Base-by-base conservation (phyloP, 306 rosid genomes). In the Vicia sativa region DNA sequence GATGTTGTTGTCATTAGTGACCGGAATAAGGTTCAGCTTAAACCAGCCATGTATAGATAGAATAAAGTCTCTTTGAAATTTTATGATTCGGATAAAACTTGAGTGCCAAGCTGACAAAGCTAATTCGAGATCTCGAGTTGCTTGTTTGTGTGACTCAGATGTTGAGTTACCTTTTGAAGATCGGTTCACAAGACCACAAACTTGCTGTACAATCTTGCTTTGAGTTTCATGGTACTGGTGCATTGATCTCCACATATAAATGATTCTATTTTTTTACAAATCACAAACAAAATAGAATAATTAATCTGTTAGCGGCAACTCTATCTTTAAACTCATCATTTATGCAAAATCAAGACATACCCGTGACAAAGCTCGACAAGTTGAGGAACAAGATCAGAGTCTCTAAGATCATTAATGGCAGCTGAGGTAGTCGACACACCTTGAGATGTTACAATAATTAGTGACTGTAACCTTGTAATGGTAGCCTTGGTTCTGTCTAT, bases 181-280 rank as follows among this genome's bases (percentile, higher is more conserved):
- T 64, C 5, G 75, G 74, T 85, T 90, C 72, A 88, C 97, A 18
- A 95, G 97, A 60, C 99, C 96, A 12, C 85, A 83, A 65, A 95
- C 99, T 83, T 95, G 99, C 71, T 95, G 96, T 77, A 95, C 95
- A 38, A 95, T 90, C 83, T 81, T 74, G 81, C 83, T 90, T 76
- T 95, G 99, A 53, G 84, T 76, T 74, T 95, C 97, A 44, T 95
- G 99, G 84, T 87, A 84, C 61, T 85, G 91, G 74, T 90, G 90
- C 97, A 95, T 95, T 72, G 89, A 81, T 80, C 48, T 87, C 99
- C 99, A 95, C 97, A 95, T 88, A 87, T 84, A 81, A 95, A 90
- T 85, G 43, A 90, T 67, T 73, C 99, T 95, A 64, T 77, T 81
- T 65, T 75, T 75, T 21, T 9, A 68, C 60, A 80, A 49, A 69